Evolutionary conservation across 768 basidiomycete species (phyloP), one percentile per base, ranked within the genome.

Genomic region (Suillus weaverae): DNA sequence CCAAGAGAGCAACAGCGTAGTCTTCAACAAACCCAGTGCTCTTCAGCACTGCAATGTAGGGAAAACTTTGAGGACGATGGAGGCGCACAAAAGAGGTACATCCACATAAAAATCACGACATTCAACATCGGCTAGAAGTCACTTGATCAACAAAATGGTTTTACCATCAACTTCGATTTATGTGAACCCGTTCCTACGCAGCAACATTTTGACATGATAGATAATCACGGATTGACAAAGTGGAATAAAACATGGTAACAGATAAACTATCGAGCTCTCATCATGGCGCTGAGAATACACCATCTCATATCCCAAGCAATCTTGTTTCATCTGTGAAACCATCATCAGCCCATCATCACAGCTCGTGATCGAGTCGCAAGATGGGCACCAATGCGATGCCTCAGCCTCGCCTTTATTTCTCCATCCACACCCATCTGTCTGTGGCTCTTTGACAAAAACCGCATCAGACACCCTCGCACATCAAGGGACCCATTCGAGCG

Each of bases 391-490:
- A 63, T 46, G 32, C 48, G 50, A 77, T 72, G 69, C 81, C 88
- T 93, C 91, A 90, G 91, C 85, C 91, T 94, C 91, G 91, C 91
- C 91, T 94, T 94, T 81, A 84, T 77, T 70, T 89, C 91, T 80
- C 81, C 92, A 92, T 79, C 68, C 88, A 79, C 88, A 86, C 83
- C 92, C 90, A 71, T 70, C 86, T 73, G 75, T 73, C 75, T 63
- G 64, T 64, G 74, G 70, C 69, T 78, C 71, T 68, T 64, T 67
- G 41, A n/a, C 5, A 30, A 59, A 70, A 69, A 65, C 70, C 68
- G 65, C 61, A 57, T 43, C 68, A 71, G 73, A 72, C 76, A 76
- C 78, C 74, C 70, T 57, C 64, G 60, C n/a, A 33, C 2, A 51
- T 3, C 66, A 71, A 71, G 78, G 79, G 81, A 77, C 76, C 73